Conservation (phyloP, 148 eudicot species). For the Fagopyrum homotropicum region DNA sequence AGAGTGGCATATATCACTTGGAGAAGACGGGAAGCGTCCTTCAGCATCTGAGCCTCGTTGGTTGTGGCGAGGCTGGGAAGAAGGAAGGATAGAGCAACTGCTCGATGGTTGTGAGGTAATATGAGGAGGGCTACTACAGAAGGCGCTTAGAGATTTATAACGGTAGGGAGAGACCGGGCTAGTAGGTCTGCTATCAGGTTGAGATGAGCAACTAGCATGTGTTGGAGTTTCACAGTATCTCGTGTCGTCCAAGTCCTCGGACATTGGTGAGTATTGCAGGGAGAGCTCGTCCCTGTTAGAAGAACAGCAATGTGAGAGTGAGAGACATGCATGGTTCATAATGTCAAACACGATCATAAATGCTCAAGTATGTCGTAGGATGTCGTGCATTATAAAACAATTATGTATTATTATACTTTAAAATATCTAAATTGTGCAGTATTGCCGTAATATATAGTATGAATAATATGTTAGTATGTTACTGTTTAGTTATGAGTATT, state of each 20-base stretch:
- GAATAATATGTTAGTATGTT: too few relatives aligned
- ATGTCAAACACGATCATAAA: background rate
- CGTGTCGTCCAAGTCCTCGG: slow-evolving; percentile 78
- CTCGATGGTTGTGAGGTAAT: slow-evolving; percentile 39
- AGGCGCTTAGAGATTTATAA: slow-evolving; percentile 48
- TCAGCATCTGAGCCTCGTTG: slow-evolving; percentile 81
- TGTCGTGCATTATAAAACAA: too few relatives aligned
- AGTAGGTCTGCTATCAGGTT: slow-evolving; percentile 69
- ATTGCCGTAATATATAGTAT: too few relatives aligned
- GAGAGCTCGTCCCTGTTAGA: slow-evolving; percentile 66
- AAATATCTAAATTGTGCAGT: too few relatives aligned
- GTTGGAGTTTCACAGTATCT: slow-evolving; percentile 52
- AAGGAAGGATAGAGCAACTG: slow-evolving; percentile 21
- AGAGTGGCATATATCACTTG: slow-evolving; percentile 95
- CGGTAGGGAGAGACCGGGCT: slow-evolving; percentile 94
- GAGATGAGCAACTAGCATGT: slow-evolving; percentile 50
- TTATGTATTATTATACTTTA: too few relatives aligned
- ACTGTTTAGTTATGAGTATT: too few relatives aligned
- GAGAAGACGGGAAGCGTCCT: slow-evolving; percentile 93
- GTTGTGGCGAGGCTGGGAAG: slow-evolving; percentile 42
- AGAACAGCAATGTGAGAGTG: background rate
- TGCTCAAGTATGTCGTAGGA: background rate
- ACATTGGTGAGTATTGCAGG: slow-evolving; percentile 80
- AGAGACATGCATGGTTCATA: background rate
- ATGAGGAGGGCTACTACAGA: slow-evolving; percentile 48